Evolutionary conservation across 768 basidiomycete genomes (phyloP), one percentile per base, ranked within the genome.

Genomic region (Termitomyces sp.): DNA sequence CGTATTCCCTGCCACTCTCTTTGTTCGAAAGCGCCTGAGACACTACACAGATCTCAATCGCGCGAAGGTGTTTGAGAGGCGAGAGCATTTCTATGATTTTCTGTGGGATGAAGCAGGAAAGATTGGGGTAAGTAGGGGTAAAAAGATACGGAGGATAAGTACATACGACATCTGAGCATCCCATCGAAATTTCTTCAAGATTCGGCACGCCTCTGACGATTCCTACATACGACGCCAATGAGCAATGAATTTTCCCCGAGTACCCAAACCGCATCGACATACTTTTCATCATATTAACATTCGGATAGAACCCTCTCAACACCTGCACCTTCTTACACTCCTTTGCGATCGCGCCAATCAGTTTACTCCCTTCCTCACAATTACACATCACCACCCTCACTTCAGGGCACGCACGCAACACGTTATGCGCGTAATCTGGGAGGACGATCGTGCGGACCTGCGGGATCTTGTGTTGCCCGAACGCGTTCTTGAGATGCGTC

Each of bases 391-490:
- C 70, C 17, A 54, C 64, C 29, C 52, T 46, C 4, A 71, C 75
- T 32, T 73, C 65, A 2, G 70, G 71, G 63, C 74, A 75, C 42
- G 69, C 70, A 7, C 70, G 68, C 57, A 76, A 56, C 20, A 75
- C 64, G 31, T 74, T 68, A 57, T 74, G 74, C 5, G 72, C 71
- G 43, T 70, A 63, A 2, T 65, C 46, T 0, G 73, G 74, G 2
- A 75, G 57, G 50, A 68, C 56, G 36, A 70, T 59, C 1, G 67
- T 70, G 38, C 63, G 68, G 17, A 76, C 59, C 43, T 60, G 61
- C 8, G 72, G 68, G 9, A 73, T 66, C 15, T 52, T 48, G 50
- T 66, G 67, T 1, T 67, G 65, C 43, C 70, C 67, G 47, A 76
- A 74, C 1, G 67, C 69, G 1, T 54, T 53, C 58, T 71, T 72